phyloP scores from a whole-genome alignment of 129 eudicot species.

The Chrysanthemum lavandulifolium region DNA sequence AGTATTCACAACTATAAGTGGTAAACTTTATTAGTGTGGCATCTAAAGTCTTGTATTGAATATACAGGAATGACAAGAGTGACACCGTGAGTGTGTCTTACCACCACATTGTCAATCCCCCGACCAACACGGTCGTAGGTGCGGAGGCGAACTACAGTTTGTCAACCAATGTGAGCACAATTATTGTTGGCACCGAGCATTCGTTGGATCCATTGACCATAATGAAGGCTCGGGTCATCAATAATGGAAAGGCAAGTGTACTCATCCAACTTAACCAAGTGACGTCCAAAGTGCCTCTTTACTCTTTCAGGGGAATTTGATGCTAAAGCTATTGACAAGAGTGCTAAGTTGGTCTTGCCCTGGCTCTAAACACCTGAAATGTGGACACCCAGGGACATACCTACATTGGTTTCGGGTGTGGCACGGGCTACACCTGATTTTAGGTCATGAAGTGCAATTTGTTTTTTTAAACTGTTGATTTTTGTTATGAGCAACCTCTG shows the following conservation, averaged over 20 bases:
- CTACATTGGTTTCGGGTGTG: too few species aligned
- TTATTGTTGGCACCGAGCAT: conserved; percentile 82
- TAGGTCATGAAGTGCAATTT: too few species aligned
- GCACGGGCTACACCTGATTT: too few species aligned
- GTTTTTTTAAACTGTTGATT: too few species aligned
- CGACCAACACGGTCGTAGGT: conserved; percentile 84
- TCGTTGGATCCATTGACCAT: conserved; percentile 76
- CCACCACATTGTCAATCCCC: conserved; percentile 74
- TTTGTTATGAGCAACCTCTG: too few species aligned
- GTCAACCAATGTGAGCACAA: conserved; percentile 81
- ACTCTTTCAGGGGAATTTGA: conserved; percentile 85
- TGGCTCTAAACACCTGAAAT: conserved; percentile 38
- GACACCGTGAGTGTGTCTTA: conserved; percentile 80
- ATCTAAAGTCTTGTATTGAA: not conserved
- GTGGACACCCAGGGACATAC: too few species aligned
- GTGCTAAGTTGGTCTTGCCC: conserved; percentile 85
- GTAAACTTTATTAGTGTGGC: too few species aligned
- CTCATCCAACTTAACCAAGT: conserved; percentile 92
- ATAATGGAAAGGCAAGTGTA: conserved; percentile 75
- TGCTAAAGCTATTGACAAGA: conserved; percentile 80
- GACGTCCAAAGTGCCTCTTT: conserved; percentile 93
- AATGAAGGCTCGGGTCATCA: conserved; percentile 76
- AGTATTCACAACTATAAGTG: too few species aligned
- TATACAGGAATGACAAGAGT: conserved; percentile 82
- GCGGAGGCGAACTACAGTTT: conserved; percentile 86